Percentiles rank a stretch among this genome's conserved stretches.
These are phyloP conservation scores for Trichoderma brevicompactum DNA, from an alignment of 2,329 filamentous ascomycete species.

Conservation along the genomic window DNA sequence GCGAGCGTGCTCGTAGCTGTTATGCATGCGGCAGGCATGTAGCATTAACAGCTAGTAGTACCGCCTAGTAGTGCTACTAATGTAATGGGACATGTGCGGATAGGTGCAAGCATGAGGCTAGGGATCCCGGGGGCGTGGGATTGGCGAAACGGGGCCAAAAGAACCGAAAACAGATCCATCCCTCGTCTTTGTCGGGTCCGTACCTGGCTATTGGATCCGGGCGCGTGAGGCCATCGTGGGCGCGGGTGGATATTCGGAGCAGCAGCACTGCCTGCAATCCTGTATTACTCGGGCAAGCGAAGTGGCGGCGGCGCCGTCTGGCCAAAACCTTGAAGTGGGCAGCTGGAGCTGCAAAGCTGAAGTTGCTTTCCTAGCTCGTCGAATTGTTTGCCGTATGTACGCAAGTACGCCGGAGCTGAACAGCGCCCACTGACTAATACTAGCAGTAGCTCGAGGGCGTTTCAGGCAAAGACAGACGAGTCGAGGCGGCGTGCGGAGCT, in stretches of 20 bases:
- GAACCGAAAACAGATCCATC: slow-evolving; percentile 24
- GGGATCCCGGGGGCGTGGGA: slow-evolving; percentile 28
- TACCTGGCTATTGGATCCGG: slow-evolving; percentile 28
- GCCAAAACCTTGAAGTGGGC: not conserved
- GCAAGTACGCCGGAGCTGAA: slow-evolving; percentile 5
- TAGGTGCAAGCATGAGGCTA: slow-evolving; percentile 24
- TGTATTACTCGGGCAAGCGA: not conserved
- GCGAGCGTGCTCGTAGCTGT: slow-evolving; percentile 21
- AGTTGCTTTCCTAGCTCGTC: too few relatives aligned
- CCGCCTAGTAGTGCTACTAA: not conserved
- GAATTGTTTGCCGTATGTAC: too few relatives aligned
- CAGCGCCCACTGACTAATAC: not conserved
- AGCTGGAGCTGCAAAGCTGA: too few relatives aligned
- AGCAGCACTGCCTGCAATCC: too few relatives aligned
- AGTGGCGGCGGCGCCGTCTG: slow-evolving; percentile 5
- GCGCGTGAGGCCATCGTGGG: slow-evolving; percentile 24
- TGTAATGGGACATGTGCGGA: slow-evolving; percentile 2
- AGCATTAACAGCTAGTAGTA: not conserved
- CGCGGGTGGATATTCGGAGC: not conserved
- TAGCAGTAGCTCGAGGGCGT: not conserved
- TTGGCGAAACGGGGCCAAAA: slow-evolving; percentile 26
- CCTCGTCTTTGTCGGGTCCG: slow-evolving; percentile 21
- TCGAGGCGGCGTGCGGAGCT: slow-evolving; percentile 22
- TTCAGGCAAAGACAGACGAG: slow-evolving; percentile 25
- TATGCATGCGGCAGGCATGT: slow-evolving; percentile 22